A percentile compares a stretch with the other conserved stretches of the same genome.
Conservation (phyloP, 331 rosid species). For the Rosa hybrid region DNA sequence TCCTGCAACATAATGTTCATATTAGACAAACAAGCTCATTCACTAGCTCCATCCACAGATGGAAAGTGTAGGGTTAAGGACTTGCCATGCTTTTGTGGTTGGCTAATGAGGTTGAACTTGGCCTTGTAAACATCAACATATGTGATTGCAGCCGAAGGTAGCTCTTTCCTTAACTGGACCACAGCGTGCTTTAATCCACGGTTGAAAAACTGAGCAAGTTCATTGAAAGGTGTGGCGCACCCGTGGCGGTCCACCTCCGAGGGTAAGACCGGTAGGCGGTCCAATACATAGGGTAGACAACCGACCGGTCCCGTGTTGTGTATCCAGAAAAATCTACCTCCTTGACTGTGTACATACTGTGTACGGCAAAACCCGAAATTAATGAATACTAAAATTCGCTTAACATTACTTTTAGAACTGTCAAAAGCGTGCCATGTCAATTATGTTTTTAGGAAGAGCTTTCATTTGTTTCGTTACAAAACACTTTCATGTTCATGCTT, state of each 20-base stretch:
- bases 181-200: slow-evolving; percentile 39
- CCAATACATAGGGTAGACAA: slow-evolving; percentile 51
- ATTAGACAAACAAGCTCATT: background rate
- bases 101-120: slow-evolving; percentile 41
- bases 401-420: background rate
- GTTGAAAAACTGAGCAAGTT: slow-evolving; percentile 44
- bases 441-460: background rate
- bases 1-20: slow-evolving; percentile 20
- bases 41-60: background rate
- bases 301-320: slow-evolving; percentile 62
- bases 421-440: background rate
- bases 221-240: slow-evolving; percentile 47
- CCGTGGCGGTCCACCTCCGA: slow-evolving; percentile 36
- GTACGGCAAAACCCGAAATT: background rate
- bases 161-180: slow-evolving; percentile 33
- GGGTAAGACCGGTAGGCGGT: slow-evolving; percentile 27
- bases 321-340: slow-evolving; percentile 57
- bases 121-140: slow-evolving; percentile 46
- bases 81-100: slow-evolving; percentile 43
- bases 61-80: background rate
- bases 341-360: slow-evolving; percentile 40
- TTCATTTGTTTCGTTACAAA: background rate
- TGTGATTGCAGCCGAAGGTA: slow-evolving; percentile 42
- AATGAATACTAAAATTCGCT: background rate
- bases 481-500: background rate